These are phyloP conservation scores for Fraxinus greggii DNA, from an alignment of 305 asterid genomes.

Conservation along the genomic window DNA sequence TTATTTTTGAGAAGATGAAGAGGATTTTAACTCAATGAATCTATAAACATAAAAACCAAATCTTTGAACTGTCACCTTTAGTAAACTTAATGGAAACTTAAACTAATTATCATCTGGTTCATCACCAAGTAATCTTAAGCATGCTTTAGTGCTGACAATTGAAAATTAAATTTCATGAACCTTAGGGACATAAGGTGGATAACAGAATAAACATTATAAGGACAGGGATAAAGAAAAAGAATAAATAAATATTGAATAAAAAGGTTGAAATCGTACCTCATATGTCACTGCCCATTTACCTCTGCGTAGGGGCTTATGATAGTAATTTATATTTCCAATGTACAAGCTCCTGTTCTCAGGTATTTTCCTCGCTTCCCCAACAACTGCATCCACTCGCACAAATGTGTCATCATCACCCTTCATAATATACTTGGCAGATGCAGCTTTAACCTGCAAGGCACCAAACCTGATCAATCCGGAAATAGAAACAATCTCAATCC, in stretches of 20 bases:
- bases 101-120: neutral
- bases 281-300: slow-evolving; percentile 94
- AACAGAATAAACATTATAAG: neutral
- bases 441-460: slow-evolving; percentile 50
- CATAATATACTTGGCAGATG: slow-evolving; percentile 70
- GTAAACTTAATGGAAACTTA: neutral
- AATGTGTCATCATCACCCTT: slow-evolving; percentile 87
- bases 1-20: neutral
- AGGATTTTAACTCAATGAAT: neutral
- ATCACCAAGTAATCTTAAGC: neutral
- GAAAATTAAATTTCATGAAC: neutral
- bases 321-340: slow-evolving; percentile 76
- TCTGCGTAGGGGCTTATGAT: slow-evolving; percentile 73
- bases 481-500: neutral
- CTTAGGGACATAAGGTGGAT: neutral
- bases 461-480: neutral
- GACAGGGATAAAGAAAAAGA: neutral
- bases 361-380: slow-evolving; percentile 58
- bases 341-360: slow-evolving; percentile 57
- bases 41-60: neutral
- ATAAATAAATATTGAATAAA: neutral
- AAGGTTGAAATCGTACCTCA: slow-evolving; percentile 42
- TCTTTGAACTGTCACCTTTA: neutral
- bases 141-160: neutral
- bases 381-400: slow-evolving; percentile 71